phyloP scores from a whole-genome alignment of 805 yeast species.

The Kuraishia molischiana region DNA sequence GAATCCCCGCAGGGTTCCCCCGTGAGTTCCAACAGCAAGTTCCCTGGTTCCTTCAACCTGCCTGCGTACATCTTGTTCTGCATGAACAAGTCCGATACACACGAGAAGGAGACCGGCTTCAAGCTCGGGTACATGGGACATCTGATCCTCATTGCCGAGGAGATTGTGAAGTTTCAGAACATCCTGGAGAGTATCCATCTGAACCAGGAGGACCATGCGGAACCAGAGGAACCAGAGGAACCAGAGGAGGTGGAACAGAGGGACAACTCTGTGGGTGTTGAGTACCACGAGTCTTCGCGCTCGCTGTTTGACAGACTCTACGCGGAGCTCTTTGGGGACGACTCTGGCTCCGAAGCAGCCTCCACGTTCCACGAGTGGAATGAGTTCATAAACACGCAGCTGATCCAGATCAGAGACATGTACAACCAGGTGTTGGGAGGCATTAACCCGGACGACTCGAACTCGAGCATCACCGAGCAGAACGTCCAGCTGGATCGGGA shows the following conservation, averaged over 20 bases:
- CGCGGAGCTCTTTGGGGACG: constrained; percentile 17
- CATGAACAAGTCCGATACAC: constrained; percentile 16
- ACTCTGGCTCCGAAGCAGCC: neutral
- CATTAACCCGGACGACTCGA: constrained; percentile 24
- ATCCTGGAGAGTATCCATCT: constrained; percentile 22
- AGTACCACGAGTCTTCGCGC: constrained; percentile 20
- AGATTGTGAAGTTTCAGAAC: constrained; percentile 41
- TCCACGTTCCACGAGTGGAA: constrained; percentile 28
- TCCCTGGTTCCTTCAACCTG: constrained; percentile 22
- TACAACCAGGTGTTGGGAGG: constrained; percentile 51
- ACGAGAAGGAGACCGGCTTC: constrained; percentile 26
- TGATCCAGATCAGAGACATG: constrained; percentile 43
- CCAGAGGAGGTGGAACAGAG: constrained; percentile 3
- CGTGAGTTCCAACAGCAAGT: neutral
- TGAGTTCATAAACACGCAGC: constrained; percentile 36
- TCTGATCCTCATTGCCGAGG: constrained; percentile 46
- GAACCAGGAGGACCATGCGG: constrained; percentile 19
- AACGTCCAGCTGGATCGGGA: constrained; percentile 12
- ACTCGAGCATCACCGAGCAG: constrained; percentile 28
- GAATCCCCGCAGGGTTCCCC: neutral
- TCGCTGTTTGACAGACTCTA: constrained; percentile 21
- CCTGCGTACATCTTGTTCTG: constrained; percentile 19
- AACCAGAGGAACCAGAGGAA: neutral
- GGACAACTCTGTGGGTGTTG: constrained; percentile 15
- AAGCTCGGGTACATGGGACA: constrained; percentile 55